Base-by-base conservation (phyloP, 805 yeast species). In the Scheffersomyces lignosus region DNA sequence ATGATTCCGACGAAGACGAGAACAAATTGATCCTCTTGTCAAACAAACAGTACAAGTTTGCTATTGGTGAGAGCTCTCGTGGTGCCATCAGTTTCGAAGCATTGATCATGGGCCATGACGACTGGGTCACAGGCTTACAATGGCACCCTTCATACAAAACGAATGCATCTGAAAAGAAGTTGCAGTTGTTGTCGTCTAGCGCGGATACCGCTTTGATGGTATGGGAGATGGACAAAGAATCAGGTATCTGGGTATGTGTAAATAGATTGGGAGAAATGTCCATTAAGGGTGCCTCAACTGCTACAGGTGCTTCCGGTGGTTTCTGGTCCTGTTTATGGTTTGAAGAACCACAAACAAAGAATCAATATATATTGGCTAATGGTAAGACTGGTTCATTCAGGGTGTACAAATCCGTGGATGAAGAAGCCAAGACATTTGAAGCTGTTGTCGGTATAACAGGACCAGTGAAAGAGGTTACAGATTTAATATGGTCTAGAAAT, bases 231-330 rank as follows among this genome's bases (percentile, higher is more conserved):
- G 97, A 91, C 60, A 68, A 66, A 31, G 71, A 76, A 2, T 85
- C 95, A 4, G 96, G 96, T 3, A 81, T 93, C 31, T 93, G 99
- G 99, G 71, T 86, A 15, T 84, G 95, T 34, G 73, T 73, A 6
- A 68, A 81, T 14, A 70, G 98, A 48, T 65, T 93, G 14, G 99
- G 99, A 31, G 98, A 95, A 51, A 72, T 93, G 42, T 83, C 96
- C 29, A 84, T 89, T 33, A 91, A 93, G 62, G 99, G 99, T 51
- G 96, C 99, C 0, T 85, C 96, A 3, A 89, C 99, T 0, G 99
- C 99, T 3, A 93, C 99, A 0, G 99, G 99, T 5, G 84, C 99
- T 0, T 80, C 80, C 5, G 83, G 83, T 26, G 83, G 83, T 1
- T 78, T 78, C 49, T 78, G 80, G 80, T 67, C 75, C 4, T 70